A percentile compares a stretch with the other conserved stretches of the same genome.
Conservation (phyloP, 495 filamentous ascomycete genomes). For the Penicillium samsonianum region DNA sequence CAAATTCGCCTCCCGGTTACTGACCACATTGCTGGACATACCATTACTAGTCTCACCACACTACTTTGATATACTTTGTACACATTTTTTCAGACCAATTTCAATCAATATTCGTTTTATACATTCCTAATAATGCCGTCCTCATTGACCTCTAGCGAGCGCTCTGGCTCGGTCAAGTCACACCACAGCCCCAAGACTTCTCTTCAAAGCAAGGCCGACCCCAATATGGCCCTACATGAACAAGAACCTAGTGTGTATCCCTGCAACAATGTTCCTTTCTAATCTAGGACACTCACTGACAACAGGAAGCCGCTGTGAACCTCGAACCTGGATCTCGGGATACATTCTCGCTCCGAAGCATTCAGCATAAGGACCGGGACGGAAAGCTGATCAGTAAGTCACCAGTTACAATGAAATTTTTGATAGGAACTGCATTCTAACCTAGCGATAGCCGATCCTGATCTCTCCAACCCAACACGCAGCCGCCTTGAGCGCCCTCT, state of each 20-base stretch:
- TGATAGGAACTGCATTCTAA: slow-evolving; percentile 35
- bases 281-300: slow-evolving; percentile 11
- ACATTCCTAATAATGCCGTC: slow-evolving; percentile 24
- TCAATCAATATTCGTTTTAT: not conserved
- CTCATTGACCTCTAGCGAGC: slow-evolving; percentile 31
- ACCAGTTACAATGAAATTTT: not conserved
- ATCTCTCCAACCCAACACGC: slow-evolving; percentile 66
- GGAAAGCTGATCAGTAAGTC: slow-evolving; percentile 80
- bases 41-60: not conserved
- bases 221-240: slow-evolving; percentile 82
- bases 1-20: not conserved
- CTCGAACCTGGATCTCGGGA: slow-evolving; percentile 30
- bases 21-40: not conserved
- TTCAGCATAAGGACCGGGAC: slow-evolving; percentile 75
- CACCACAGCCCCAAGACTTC: slow-evolving; percentile 55
- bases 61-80: not conserved
- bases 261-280: not conserved
- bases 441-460: slow-evolving; percentile 36
- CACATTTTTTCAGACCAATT: not conserved
- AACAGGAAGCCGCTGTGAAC: slow-evolving; percentile 21
- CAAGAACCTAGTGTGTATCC: slow-evolving; percentile 75
- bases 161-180: slow-evolving; percentile 31
- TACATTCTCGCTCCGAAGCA: slow-evolving; percentile 62
- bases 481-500: slow-evolving; percentile 84
- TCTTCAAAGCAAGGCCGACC: slow-evolving; percentile 75